These are phyloP conservation scores for Oligophagozyma castellii DNA, from an alignment of 1,139 yeast genomes.

Conservation along the genomic window DNA sequence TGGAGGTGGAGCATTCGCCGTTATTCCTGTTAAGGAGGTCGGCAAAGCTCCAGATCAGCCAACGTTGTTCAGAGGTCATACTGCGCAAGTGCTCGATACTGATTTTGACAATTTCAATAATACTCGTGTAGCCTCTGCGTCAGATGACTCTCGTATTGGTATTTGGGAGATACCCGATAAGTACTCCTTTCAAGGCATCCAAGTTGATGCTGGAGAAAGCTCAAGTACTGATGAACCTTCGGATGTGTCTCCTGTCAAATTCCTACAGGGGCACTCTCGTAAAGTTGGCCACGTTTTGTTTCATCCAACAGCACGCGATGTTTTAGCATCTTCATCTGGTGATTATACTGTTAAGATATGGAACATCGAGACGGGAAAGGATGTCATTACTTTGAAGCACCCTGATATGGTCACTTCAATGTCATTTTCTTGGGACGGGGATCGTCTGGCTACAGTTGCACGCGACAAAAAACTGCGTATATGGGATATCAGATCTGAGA, in stretches of 20 bases:
- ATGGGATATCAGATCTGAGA: conserved; percentile 76
- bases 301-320: conserved; percentile 80
- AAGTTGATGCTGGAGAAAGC: conserved; percentile 26
- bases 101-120: conserved; percentile 82
- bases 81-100: conserved; percentile 88
- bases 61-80: conserved; percentile 88
- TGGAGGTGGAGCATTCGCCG: conserved; percentile 96
- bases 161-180: conserved; percentile 79
- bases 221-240: conserved; percentile 44
- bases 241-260: conserved; percentile 58
- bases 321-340: conserved; percentile 78
- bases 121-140: conserved; percentile 62
- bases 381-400: conserved; percentile 62
- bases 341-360: conserved; percentile 87
- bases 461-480: conserved; percentile 83
- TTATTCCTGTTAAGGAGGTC: conserved; percentile 69
- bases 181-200: conserved; percentile 48
- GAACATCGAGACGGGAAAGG: conserved; percentile 70
- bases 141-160: conserved; percentile 84
- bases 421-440: conserved; percentile 80
- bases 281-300: conserved; percentile 89
- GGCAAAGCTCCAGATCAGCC: conserved; percentile 95
- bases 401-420: conserved; percentile 84
- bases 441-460: conserved; percentile 76
- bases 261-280: conserved; percentile 73